A percentile compares a stretch with the other conserved stretches of the same genome.
Conservation (phyloP, 257 asterid genomes). For the Gentiana dahurica region DNA sequence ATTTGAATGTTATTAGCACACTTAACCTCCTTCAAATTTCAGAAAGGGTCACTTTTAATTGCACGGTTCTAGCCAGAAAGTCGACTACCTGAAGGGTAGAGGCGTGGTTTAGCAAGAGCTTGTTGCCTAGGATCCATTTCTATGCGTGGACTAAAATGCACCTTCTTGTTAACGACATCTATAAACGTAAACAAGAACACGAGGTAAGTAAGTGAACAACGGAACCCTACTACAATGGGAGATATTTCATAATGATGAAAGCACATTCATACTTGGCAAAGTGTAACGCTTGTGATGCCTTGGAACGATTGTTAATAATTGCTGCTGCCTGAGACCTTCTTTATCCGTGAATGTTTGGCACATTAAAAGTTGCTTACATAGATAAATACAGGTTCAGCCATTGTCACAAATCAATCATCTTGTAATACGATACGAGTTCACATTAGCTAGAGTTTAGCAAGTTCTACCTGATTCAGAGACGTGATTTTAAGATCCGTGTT, state of each 20-base stretch:
- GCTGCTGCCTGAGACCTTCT: slow-evolving; percentile 93
- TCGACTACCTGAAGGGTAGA: slow-evolving; percentile 52
- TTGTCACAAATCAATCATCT: slow-evolving; percentile 7
- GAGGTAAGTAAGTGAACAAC: slow-evolving; percentile 8
- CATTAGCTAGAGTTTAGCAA: slow-evolving; percentile 3
- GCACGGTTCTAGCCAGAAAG: slow-evolving; percentile 3
- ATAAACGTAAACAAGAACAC: slow-evolving; percentile 12
- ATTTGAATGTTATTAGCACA: slow-evolving; percentile 2
- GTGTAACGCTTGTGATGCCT: slow-evolving; percentile 90
- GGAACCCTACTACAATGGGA: slow-evolving; percentile 2
- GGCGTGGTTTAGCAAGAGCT: slow-evolving; percentile 38
- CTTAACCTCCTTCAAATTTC: neutral
- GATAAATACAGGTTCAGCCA: slow-evolving; percentile 12
- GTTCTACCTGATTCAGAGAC: slow-evolving; percentile 60
- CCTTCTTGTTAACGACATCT: slow-evolving; percentile 80
- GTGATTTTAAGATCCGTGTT: slow-evolving; percentile 52
- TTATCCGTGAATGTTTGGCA: slow-evolving; percentile 66
- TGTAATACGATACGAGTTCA: slow-evolving; percentile 1
- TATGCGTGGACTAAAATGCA: slow-evolving; percentile 61
- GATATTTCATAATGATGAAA: slow-evolving; percentile 2
- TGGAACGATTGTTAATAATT: slow-evolving; percentile 68
- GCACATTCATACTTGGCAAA: slow-evolving; percentile 56
- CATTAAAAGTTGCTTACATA: slow-evolving; percentile 57
- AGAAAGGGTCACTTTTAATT: too few species aligned
- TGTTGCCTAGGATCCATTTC: slow-evolving; percentile 54